Evolutionary conservation across 306 rosid species (phyloP).

Genomic region (Canavalia ensiformis): DNA sequence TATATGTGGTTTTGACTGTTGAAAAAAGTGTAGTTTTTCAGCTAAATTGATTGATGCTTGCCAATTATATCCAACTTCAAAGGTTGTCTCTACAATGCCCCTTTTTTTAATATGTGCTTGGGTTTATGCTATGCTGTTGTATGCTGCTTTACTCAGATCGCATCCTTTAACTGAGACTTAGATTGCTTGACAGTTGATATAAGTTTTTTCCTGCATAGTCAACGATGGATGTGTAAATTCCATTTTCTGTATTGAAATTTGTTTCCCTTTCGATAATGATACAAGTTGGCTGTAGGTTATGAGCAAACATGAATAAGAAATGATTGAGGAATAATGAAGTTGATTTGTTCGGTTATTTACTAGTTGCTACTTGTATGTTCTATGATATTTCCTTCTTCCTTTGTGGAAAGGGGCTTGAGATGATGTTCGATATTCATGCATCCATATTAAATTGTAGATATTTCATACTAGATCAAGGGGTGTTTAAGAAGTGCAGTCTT

Average conservation of each 20-base stretch:
- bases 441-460: not conserved
- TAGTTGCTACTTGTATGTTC: too few relatives aligned
- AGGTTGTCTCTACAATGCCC: too few relatives aligned
- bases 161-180: fast-evolving
- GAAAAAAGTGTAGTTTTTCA: not conserved
- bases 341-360: too few relatives aligned
- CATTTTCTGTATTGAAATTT: not conserved
- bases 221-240: not conserved
- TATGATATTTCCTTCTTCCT: too few relatives aligned
- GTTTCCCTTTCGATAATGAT: too few relatives aligned
- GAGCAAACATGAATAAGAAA: too few relatives aligned
- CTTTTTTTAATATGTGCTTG: too few relatives aligned
- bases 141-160: not conserved
- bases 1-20: not conserved
- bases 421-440: not conserved
- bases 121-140: not conserved
- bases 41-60: not conserved
- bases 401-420: not conserved
- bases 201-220: not conserved
- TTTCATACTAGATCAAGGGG: not conserved
- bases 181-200: not conserved
- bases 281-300: too few relatives aligned
- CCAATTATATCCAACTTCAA: not conserved
- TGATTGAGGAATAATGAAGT: too few relatives aligned
- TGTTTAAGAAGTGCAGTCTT: too few relatives aligned